Base-by-base conservation (phyloP, 2,329 filamentous ascomycete genomes). In the Penicillium fuscoglaucum region DNA sequence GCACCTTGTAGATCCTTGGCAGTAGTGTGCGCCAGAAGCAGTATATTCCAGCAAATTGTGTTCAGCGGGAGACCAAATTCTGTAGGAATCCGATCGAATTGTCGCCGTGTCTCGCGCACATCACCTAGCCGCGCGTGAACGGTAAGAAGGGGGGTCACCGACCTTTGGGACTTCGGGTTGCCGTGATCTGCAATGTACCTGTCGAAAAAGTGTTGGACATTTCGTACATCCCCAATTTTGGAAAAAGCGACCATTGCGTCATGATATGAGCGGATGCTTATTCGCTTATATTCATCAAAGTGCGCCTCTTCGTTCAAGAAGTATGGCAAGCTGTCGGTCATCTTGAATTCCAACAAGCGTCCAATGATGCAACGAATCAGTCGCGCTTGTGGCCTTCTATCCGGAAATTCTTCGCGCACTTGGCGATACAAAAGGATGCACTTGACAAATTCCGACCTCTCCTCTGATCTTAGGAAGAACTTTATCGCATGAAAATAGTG, bases 51-150 rank as follows among this genome's bases (percentile, higher is more conserved):
- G 61, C 83, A 85, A 37, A 80, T 71, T 1, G 82, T 72, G 62
- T 86, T 84, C 7, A 87, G 88, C 43, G 78, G 64, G 17, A 89
- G 66, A 1, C 78, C 74, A 66, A 87, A 87, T 50, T 84, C 79
- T 7, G 75, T 66, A 26, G 72, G 70, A 56, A 95, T 84, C n/a
- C 82, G 79, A 47, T 84, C 70, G 60, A 97, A 89, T 37, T 87
- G 83, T 21, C 78, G 72, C 50, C 83, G 76, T 0, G 88, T 85
- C 51, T 84, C 79, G 4, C 77, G 69, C 0, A 88, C 72, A 63
- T 96, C 85, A 2, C 87, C 89, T 50, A 84, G 79, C 57, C 85
- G 83, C 1, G 91, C 87, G 74, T 93, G 85, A 0, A 88, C 89
- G 63, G 89, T 85, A 41, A 96, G 79, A 3, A 92, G 77, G 46